A percentile compares a stretch with the other conserved stretches of the same genome.
These are phyloP conservation scores for Colletotrichum scovillei DNA, from an alignment of 2,329 filamentous ascomycete species.

Conservation along the genomic window DNA sequence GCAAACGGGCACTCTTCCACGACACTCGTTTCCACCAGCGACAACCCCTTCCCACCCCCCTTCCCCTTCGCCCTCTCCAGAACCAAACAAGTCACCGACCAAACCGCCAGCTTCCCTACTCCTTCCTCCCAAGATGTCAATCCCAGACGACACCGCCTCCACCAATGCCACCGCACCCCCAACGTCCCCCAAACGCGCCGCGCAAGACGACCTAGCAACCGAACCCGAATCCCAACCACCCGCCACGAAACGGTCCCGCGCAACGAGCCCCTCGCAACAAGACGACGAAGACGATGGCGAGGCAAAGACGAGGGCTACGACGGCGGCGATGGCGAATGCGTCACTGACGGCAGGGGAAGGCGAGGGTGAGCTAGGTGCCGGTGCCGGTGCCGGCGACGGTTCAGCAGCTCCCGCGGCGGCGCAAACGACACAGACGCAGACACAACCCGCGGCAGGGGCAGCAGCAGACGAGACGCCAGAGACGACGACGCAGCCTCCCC, in stretches of 20 bases:
- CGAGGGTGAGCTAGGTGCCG: too few relatives aligned
- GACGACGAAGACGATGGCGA: background rate
- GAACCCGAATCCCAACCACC: background rate
- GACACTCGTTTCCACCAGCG: too few relatives aligned
- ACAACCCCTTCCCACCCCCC: background rate
- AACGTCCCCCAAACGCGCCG: constrained; percentile 25
- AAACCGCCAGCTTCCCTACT: background rate
- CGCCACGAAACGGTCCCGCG: constrained; percentile 16
- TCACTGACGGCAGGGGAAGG: constrained; percentile 3
- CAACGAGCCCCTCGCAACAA: constrained; percentile 5
- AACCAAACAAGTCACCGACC: background rate
- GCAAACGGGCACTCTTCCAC: too few relatives aligned
- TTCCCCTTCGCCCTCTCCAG: too few relatives aligned
- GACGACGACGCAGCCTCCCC: background rate
- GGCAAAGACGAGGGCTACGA: constrained; percentile 6
- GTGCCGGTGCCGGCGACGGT: too few relatives aligned
- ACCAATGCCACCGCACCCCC: background rate
- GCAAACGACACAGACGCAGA: background rate
- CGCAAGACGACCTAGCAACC: constrained; percentile 5
- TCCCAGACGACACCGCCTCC: background rate
- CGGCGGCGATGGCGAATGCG: constrained; percentile 10
- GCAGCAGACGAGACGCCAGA: background rate
- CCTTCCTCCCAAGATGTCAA: background rate
- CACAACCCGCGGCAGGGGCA: background rate
- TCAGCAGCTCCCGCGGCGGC: background rate